Evolutionary conservation across 306 rosid species (phyloP), one percentile per base, ranked within the genome.

Genomic region (Lathyrus aphaca): DNA sequence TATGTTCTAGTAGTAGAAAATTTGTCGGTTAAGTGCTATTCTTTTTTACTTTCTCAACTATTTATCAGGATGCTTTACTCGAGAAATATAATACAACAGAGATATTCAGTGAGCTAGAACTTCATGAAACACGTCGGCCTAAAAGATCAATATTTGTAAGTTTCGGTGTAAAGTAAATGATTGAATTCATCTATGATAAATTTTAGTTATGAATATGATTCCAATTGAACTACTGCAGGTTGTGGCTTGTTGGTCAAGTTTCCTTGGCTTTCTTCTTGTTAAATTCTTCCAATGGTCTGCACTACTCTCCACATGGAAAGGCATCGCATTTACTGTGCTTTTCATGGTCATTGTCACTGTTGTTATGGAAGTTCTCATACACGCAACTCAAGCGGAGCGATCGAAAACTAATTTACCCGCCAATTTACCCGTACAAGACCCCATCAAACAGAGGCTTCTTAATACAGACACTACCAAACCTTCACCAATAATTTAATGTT

Each of bases 281-380:
- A 48, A 72, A 54, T 71, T 84, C 55, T 72, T 85, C 51, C 68
- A 14, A 1, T 84, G 83, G 90, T 75, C 91, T 44, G n/a, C 71
- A 48, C 75, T 90, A 13, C 84, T 93, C 5, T 77, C 89, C 21
- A 77, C 98, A 6, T 88, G 94, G 96, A n/a, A 79, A 73, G 97
- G 97, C 74, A 69, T 93, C 16, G 72, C 68, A 49, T 43, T 77
- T 32, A 69, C 79, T 4, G 83, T 68, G 27, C 48, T 77, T 35
- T 83, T 88, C 81, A 50, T 90, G 69, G 32, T 77, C 15, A 67
- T 90, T 3, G 71, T 90, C 8, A 57, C 70, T 16, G 10, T 78
- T 27, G 48, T 86, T 46, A 90, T 88, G 98, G 91, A 90, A 78
- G 19, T 85, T 53, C 84, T 90, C 64, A 67, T 93, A 57, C 88